Evolutionary conservation across 2,329 filamentous ascomycete species (phyloP).

Genomic region (Neonectria faginata): DNA sequence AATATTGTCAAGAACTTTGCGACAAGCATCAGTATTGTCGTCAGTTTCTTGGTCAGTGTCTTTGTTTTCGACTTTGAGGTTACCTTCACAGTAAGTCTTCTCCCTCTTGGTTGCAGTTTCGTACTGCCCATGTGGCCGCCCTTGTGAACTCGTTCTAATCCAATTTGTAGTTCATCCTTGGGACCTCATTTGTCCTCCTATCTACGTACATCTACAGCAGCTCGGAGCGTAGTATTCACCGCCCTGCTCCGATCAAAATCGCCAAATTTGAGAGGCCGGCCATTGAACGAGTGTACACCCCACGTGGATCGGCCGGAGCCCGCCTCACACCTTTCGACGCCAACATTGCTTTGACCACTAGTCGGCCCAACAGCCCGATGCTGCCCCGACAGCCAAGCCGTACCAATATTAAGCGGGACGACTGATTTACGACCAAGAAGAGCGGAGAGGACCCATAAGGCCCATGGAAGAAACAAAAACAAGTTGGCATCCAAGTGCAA

Average conservation of each 20-base stretch:
- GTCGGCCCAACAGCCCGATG: slow-evolving; percentile 61
- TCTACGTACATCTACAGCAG: slow-evolving; percentile 89
- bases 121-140: too few relatives aligned
- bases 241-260: slow-evolving; percentile 75
- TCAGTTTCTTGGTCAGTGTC: slow-evolving; percentile 87
- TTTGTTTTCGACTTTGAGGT: slow-evolving; percentile 86
- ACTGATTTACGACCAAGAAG: slow-evolving; percentile 41
- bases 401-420: slow-evolving; percentile 53
- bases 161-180: slow-evolving; percentile 78
- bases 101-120: background rate
- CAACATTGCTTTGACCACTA: slow-evolving; percentile 57
- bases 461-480: background rate
- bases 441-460: background rate
- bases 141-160: background rate
- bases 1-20: slow-evolving; percentile 96
- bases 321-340: slow-evolving; percentile 57
- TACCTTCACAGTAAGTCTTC: slow-evolving; percentile 73
- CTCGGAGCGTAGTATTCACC: slow-evolving; percentile 65
- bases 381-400: slow-evolving; percentile 54
- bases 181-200: slow-evolving; percentile 80
- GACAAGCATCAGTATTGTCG: slow-evolving; percentile 88
- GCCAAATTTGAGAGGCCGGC: slow-evolving; percentile 82
- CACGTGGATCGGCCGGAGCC: slow-evolving; percentile 47
- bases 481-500: slow-evolving; percentile 11
- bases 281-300: slow-evolving; percentile 62